These are phyloP conservation scores for Aspergillus latus DNA, from an alignment of 2,329 filamentous ascomycete genomes.

Conservation along the genomic window DNA sequence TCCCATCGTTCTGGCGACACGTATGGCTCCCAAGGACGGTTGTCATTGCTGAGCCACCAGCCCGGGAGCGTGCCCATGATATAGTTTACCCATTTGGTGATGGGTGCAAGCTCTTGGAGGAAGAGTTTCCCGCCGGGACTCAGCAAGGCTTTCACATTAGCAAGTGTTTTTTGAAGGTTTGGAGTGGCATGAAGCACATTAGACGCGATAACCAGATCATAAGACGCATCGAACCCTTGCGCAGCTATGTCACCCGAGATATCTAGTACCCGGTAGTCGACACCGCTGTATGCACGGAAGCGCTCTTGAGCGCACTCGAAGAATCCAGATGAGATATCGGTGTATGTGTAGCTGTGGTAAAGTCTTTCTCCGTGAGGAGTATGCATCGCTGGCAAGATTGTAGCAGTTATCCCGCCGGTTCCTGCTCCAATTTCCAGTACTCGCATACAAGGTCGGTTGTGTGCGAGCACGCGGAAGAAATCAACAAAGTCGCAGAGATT, in stretches of 20 bases:
- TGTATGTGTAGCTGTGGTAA: constrained; percentile 30
- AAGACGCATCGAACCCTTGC: constrained; percentile 33
- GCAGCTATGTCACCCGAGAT: constrained; percentile 27
- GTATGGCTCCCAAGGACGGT: constrained; percentile 20
- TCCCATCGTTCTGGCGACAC: constrained; percentile 20
- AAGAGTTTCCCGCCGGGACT: constrained; percentile 49
- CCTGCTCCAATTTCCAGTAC: constrained; percentile 33
- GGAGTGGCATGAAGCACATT: constrained; percentile 31
- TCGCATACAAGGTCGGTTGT: constrained; percentile 26
- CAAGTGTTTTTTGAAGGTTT: background rate
- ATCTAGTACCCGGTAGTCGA: constrained; percentile 34
- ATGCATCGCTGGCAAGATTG: constrained; percentile 17
- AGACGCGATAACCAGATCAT: constrained; percentile 37
- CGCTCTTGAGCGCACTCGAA: constrained; percentile 27
- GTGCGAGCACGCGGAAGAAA: constrained; percentile 20
- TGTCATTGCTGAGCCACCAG: constrained; percentile 39
- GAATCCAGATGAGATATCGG: constrained; percentile 33
- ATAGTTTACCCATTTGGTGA: constrained; percentile 1
- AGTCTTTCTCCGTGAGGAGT: constrained; percentile 6
- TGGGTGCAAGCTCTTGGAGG: constrained; percentile 41
- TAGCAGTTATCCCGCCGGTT: constrained; percentile 28
- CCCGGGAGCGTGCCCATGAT: constrained; percentile 35
- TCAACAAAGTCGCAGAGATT: constrained; percentile 1
- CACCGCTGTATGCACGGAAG: constrained; percentile 22
- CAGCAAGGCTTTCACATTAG: constrained; percentile 29